Conservation (phyloP, 805 yeast genomes). For the Metschnikowia gelsemii region DNA sequence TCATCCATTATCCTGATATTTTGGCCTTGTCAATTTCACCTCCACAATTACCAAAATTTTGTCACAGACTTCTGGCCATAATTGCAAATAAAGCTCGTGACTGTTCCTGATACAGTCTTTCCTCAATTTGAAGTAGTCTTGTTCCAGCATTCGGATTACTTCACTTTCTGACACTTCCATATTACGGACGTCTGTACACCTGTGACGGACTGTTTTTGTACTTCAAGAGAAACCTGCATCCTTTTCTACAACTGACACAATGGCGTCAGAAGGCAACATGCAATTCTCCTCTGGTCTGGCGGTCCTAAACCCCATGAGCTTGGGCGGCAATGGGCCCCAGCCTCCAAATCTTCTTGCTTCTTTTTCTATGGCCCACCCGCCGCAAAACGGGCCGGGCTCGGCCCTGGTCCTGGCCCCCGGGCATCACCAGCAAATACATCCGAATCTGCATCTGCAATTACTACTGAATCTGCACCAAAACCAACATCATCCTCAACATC, state of each 20-base stretch:
- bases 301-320: constrained; percentile 13
- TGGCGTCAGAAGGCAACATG: constrained; percentile 17
- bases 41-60: not conserved
- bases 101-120: not conserved
- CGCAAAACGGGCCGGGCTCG: constrained; percentile 6
- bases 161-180: no score
- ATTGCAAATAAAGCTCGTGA: not conserved
- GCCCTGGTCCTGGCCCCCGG: constrained; percentile 3
- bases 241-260: constrained; percentile 6
- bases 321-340: constrained; percentile 9
- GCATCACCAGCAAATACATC: constrained; percentile 1
- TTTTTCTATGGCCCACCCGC: constrained; percentile 5
- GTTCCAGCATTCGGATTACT: not conserved
- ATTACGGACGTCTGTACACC: no score
- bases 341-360: constrained; percentile 4
- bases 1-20: no score
- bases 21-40: not conserved
- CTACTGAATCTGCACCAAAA: no score
- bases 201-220: no score
- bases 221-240: not conserved
- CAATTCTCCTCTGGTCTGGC: constrained; percentile 15
- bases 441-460: no score
- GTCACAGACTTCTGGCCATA: not conserved
- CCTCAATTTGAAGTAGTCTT: not conserved
- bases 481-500: no score